These are phyloP conservation scores for Trichosporon inkin DNA, from an alignment of 1,284 basidiomycete species.

Conservation along the genomic window DNA sequence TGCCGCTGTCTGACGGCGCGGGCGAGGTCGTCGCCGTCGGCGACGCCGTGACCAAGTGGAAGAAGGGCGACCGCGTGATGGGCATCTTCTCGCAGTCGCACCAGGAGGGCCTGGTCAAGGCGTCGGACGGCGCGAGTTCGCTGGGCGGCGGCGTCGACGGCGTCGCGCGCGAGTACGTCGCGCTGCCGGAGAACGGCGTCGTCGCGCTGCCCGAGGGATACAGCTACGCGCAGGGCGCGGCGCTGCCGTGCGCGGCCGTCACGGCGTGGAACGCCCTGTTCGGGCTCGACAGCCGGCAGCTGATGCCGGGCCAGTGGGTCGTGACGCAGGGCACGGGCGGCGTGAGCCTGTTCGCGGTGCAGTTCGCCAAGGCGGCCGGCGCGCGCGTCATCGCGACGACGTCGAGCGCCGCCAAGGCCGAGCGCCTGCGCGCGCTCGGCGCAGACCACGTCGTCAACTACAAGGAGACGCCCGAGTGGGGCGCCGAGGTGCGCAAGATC, in stretches of 20 bases:
- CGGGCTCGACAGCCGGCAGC: conserved; percentile 31
- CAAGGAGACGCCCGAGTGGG: conserved; percentile 41
- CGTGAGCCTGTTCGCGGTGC: conserved; percentile 48
- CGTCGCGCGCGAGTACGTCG: conserved; percentile 58
- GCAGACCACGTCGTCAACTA: conserved; percentile 37
- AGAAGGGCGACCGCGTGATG: conserved; percentile 58
- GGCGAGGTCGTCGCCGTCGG: conserved; percentile 61
- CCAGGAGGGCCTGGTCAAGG: conserved; percentile 33
- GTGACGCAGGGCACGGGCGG: conserved; percentile 50
- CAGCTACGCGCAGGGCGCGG: conserved; percentile 45
- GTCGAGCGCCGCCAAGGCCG: conserved; percentile 44
- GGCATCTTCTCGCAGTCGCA: conserved; percentile 38
- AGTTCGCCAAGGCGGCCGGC: conserved; percentile 45
- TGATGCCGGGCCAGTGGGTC: conserved; percentile 49
- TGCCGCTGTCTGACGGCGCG: conserved; percentile 61
- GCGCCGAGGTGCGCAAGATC: neutral
- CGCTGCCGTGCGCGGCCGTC: conserved; percentile 47
- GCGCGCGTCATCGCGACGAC: conserved; percentile 48
- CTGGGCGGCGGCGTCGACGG: conserved; percentile 58
- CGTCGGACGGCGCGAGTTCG: conserved; percentile 30
- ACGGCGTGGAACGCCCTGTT: conserved; percentile 51
- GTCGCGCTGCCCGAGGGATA: conserved; percentile 43
- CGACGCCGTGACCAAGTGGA: conserved; percentile 55
- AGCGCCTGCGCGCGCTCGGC: conserved; percentile 36
- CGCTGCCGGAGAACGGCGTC: conserved; percentile 44